Evolutionary conservation across 2,329 filamentous ascomycete species (phyloP), one percentile per base, ranked within the genome.

Genomic region (Monascus ruber): DNA sequence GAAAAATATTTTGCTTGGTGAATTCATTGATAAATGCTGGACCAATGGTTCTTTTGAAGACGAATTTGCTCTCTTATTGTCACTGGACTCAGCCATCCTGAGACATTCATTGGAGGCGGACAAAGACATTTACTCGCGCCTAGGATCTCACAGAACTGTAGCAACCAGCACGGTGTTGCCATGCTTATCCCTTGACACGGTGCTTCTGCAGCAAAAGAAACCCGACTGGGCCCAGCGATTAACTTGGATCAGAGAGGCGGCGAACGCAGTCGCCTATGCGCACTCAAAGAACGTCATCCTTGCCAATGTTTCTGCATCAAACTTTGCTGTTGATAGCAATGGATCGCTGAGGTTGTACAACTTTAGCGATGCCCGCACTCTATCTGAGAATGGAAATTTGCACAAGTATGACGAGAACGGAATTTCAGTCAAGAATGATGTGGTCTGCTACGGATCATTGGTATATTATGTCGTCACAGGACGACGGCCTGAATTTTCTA

Each of bases 11-110:
- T 56, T 54, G 50, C 45, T 58, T 24, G 50, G 48, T 31, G 28
- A 17, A 25, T 47, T 56, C 6, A 53, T 58, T 36, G 47, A 54
- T 32, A 44, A 42, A 27, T 58, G 53, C 36, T 57, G 52, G 51
- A 45, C 47, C 26, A 34, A 49, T 31, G 43, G 42, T 24, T 24
- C 27, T 10, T 43, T 45, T 41, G 33, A 29, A 5, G 38, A 17
- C 26, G 43, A 39, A 24, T 37, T 33, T 9, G 36, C 33, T 24
- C 34, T 36, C 10, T 24, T 37, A 24, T 6, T 3, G 28, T 29
- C 28, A 29, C 28, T 29, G 6, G 28, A 29, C 10, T 29, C 28
- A 10, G 10, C 28, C 28, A 29, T 29, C 10, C 28, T 29, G 28
- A 29, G 10, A 10, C 10, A 29, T 29, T 29, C 28, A 10, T 10